A percentile compares a stretch with the other conserved stretches of the same genome.
phyloP scores from a whole-genome alignment of 2,329 filamentous ascomycete species.

The Fusarium continuum region DNA sequence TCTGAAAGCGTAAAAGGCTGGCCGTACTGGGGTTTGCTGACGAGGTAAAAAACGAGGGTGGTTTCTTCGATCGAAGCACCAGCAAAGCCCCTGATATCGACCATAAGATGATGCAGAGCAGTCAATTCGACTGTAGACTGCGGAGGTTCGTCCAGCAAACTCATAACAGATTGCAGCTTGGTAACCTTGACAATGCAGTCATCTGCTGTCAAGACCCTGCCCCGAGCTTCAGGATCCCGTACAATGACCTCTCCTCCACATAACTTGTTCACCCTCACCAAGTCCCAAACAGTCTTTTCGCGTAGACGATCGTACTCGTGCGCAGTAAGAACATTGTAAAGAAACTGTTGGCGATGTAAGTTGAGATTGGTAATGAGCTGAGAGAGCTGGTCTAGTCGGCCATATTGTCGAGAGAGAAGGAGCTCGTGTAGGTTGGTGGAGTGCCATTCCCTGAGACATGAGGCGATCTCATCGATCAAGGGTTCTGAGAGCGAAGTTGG shows the following conservation, averaged over 20 bases:
- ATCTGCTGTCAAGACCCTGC: constrained; percentile 87
- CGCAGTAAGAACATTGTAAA: constrained; percentile 91
- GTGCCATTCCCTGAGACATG: constrained; percentile 97
- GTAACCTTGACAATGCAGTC: constrained; percentile 94
- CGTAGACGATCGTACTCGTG: constrained; percentile 83
- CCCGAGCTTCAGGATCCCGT: constrained; percentile 82
- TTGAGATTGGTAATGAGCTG: constrained; percentile 84
- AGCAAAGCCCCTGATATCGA: constrained; percentile 85
- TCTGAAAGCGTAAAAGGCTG: constrained; percentile 78
- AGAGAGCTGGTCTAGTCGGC: constrained; percentile 81
- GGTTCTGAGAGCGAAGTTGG: constrained; percentile 89
- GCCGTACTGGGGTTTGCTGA: constrained; percentile 72
- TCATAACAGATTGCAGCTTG: constrained; percentile 94
- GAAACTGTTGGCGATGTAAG: constrained; percentile 83
- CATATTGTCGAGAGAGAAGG: constrained; percentile 83
- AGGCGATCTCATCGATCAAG: constrained; percentile 96
- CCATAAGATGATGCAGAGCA: constrained; percentile 80
- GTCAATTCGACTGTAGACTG: constrained; percentile 72
- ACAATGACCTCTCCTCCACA: constrained; percentile 95
- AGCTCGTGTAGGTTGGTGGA: constrained; percentile 95
- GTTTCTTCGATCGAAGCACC: constrained; percentile 80
- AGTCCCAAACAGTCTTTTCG: constrained; percentile 93
- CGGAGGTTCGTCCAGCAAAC: constrained; percentile 85
- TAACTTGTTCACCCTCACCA: constrained; percentile 93
- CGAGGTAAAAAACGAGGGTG: constrained; percentile 80